A percentile compares a stretch with the other conserved stretches of the same genome.
Conservation (phyloP, 1,284 basidiomycete genomes). For the Ustilago trichophora region DNA sequence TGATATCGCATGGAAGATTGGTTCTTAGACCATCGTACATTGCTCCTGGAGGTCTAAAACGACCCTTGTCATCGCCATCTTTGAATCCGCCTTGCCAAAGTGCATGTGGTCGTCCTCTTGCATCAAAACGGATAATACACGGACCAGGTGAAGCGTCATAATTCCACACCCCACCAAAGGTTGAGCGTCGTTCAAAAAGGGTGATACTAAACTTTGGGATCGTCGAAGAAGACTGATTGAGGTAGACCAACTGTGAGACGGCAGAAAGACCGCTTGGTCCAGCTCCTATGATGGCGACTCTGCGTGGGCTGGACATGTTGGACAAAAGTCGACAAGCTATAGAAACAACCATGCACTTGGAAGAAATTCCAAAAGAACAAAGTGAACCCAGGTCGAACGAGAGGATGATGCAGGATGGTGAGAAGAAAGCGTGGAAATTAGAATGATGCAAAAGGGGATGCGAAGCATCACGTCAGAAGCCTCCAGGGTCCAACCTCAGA, state of each 20-base stretch:
- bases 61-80: constrained; percentile 8
- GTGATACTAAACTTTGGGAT: constrained; percentile 11
- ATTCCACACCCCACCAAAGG: constrained; percentile 50
- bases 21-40: constrained; percentile 65
- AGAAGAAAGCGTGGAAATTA: no score
- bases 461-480: no score
- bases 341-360: no score
- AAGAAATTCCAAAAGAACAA: no score
- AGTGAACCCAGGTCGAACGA: no score
- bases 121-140: constrained; percentile 60
- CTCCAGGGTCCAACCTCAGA: no score
- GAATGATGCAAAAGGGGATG: no score
- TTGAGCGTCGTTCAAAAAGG: constrained; percentile 50
- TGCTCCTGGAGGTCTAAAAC: constrained; percentile 36
- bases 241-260: no score
- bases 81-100: constrained; percentile 10
- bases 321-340: no score
- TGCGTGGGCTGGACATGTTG: no score
- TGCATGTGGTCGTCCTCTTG: constrained; percentile 12
- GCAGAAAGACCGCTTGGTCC: constrained; percentile 68
- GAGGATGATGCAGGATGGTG: no score
- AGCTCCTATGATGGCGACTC: constrained; percentile 68
- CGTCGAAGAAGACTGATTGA: no score
- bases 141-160: constrained; percentile 49
- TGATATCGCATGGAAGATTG: constrained; percentile 64